Evolutionary conservation across 1,284 basidiomycete genomes (phyloP).

Genomic region (Moniliella sp.): DNA sequence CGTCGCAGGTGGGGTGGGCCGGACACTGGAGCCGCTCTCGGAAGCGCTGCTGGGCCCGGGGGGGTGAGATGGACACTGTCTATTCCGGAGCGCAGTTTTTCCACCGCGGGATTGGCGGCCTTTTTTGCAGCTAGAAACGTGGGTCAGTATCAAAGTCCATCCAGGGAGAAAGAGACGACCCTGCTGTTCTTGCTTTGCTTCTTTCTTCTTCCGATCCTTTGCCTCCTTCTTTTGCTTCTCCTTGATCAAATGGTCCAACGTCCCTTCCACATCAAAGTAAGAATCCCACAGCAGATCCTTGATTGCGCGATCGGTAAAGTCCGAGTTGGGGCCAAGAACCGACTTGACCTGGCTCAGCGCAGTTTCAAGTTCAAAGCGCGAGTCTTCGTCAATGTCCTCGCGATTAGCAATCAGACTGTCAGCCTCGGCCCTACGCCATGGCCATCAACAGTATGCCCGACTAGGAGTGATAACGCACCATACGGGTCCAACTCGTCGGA

Average conservation of each 20-base stretch:
- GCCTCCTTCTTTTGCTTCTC: constrained; percentile 13
- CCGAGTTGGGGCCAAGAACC: constrained; percentile 16
- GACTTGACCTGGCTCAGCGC: constrained; percentile 12
- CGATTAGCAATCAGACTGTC: neutral
- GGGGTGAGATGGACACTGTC: too few species aligned
- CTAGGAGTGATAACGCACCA: constrained; percentile 4
- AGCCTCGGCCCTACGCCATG: neutral
- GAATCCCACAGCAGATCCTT: constrained; percentile 66
- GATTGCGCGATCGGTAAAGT: constrained; percentile 38
- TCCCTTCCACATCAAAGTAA: constrained; percentile 64
- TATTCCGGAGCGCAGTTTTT: too few species aligned
- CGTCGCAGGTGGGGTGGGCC: too few species aligned
- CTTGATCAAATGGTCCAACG: constrained; percentile 46
- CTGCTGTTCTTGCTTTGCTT: too few species aligned
- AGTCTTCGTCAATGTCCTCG: constrained; percentile 21
- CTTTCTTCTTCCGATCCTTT: constrained; percentile 12
- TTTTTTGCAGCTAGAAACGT: too few species aligned
- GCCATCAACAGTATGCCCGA: neutral
- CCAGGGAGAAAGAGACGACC: too few species aligned
- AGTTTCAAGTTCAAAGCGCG: constrained; percentile 14
- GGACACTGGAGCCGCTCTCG: too few species aligned
- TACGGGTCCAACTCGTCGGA: constrained; percentile 35
- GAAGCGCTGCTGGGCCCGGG: too few species aligned
- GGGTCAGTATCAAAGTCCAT: too few species aligned
- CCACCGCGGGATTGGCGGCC: too few species aligned